Evolutionary conservation across 805 yeast species (phyloP).

Genomic region (Lipomyces kockii): DNA sequence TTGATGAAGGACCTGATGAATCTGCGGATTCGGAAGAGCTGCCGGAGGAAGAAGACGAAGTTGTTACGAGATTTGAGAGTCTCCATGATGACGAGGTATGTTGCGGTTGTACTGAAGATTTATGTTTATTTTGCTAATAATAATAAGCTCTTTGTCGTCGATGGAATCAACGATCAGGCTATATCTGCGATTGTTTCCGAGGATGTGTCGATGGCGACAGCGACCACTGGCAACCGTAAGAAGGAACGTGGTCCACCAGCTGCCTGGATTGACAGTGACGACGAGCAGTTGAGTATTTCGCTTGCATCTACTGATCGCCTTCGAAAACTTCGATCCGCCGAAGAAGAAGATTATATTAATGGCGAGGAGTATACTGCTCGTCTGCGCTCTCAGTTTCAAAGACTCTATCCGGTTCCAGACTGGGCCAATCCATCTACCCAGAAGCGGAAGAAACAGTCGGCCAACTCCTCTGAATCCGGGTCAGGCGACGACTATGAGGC

Average conservation of each 20-base stretch:
- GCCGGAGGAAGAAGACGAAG: slow-evolving; percentile 22
- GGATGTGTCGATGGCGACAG: slow-evolving; percentile 39
- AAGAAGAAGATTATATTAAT: slow-evolving; percentile 56
- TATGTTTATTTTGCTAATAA: not conserved
- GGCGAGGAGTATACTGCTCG: slow-evolving; percentile 68
- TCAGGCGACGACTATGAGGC: slow-evolving; percentile 42
- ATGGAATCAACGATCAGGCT: slow-evolving; percentile 41
- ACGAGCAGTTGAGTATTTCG: slow-evolving; percentile 70
- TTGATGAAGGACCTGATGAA: slow-evolving; percentile 15
- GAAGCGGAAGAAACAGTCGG: slow-evolving; percentile 36
- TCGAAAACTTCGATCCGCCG: slow-evolving; percentile 70
- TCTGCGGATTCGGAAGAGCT: slow-evolving; percentile 21
- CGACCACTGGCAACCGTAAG: slow-evolving; percentile 38
- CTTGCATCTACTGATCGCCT: slow-evolving; percentile 62
- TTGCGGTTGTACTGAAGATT: not conserved
- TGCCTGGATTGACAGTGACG: slow-evolving; percentile 92
- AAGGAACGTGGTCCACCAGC: slow-evolving; percentile 42
- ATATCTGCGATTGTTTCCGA: slow-evolving; percentile 38
- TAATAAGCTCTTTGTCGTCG: slow-evolving; percentile 29
- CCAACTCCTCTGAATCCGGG: slow-evolving; percentile 35
- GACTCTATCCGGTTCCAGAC: slow-evolving; percentile 78
- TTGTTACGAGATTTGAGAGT: slow-evolving; percentile 24
- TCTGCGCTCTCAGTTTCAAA: slow-evolving; percentile 70
- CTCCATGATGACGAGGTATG: slow-evolving; percentile 31
- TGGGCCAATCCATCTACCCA: slow-evolving; percentile 63